Percentiles rank a stretch among this genome's conserved stretches.
Conservation (phyloP, 108 stramenopile species). For the Cafeteria roenbergensis region DNA sequence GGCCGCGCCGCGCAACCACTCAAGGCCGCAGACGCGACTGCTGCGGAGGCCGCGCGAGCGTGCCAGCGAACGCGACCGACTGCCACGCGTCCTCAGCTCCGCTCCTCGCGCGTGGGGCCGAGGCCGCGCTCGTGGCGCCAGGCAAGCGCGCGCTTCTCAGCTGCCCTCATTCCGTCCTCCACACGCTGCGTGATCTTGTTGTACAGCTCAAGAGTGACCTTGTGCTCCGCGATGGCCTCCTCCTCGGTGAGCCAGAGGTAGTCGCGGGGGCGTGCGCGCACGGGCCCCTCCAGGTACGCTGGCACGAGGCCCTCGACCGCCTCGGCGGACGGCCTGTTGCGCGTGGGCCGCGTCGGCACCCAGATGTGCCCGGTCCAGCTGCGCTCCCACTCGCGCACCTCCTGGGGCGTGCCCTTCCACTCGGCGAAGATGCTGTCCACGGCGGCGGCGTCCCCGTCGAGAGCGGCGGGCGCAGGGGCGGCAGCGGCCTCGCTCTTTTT, state of each 20-base stretch:
- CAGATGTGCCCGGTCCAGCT: neutral
- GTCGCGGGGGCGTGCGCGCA: neutral
- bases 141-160: neutral
- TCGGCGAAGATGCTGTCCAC: neutral
- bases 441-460: neutral
- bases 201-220: neutral
- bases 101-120: too few species aligned
- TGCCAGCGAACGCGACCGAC: too few species aligned
- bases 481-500: too few species aligned
- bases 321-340: neutral
- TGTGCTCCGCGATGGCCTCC: neutral
- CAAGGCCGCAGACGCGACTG: too few species aligned
- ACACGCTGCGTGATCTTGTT: neutral
- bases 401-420: neutral
- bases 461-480: too few species aligned
- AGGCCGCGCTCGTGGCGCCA: neutral
- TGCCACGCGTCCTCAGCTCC: too few species aligned
- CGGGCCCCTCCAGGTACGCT: neutral
- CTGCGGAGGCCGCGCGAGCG: too few species aligned
- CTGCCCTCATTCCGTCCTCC: neutral
- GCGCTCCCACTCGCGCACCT: neutral
- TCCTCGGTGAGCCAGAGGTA: neutral
- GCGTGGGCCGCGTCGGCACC: neutral
- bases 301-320: neutral
- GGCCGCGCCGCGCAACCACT: too few species aligned